phyloP scores from a whole-genome alignment of 2,329 filamentous ascomycete genomes.

The Xylariaceae sp. region DNA sequence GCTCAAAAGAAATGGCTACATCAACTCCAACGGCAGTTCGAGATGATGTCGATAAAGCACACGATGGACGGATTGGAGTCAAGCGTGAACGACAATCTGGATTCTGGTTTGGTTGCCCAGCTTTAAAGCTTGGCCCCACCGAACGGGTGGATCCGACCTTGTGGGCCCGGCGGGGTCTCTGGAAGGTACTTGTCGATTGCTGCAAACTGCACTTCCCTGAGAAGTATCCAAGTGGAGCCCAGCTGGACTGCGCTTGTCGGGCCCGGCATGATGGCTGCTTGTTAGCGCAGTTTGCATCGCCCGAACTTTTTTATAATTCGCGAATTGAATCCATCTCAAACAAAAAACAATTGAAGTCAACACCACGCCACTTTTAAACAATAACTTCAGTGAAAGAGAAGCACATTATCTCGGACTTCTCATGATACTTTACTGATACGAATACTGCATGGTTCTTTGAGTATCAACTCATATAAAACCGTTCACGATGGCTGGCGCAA shows the following conservation, averaged over 20 bases:
- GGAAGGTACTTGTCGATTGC: too few relatives aligned
- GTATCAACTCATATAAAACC: not conserved
- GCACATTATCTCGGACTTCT: not conserved
- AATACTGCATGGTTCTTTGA: not conserved
- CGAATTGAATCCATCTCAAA: not conserved
- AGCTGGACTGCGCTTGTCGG: not conserved
- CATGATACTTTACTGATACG: not conserved
- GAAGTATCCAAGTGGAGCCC: too few relatives aligned
- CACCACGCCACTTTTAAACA: not conserved
- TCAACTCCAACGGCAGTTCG: too few relatives aligned
- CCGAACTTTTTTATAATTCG: not conserved
- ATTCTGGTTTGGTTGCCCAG: too few relatives aligned
- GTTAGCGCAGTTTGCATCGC: not conserved
- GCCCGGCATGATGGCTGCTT: not conserved
- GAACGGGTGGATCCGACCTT: not conserved
- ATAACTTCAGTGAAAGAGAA: not conserved
- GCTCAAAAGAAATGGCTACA: too few relatives aligned
- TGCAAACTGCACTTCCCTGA: too few relatives aligned
- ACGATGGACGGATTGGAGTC: too few relatives aligned
- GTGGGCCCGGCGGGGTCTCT: not conserved
- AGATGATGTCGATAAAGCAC: too few relatives aligned
- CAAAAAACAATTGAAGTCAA: not conserved
- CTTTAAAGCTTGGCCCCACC: not conserved
- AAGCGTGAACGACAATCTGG: too few relatives aligned
- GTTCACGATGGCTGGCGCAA: conserved; percentile 13